These are phyloP conservation scores for Acanthamoeba lenticulata DNA, from an alignment of 208 protist species.

Conservation along the genomic window DNA sequence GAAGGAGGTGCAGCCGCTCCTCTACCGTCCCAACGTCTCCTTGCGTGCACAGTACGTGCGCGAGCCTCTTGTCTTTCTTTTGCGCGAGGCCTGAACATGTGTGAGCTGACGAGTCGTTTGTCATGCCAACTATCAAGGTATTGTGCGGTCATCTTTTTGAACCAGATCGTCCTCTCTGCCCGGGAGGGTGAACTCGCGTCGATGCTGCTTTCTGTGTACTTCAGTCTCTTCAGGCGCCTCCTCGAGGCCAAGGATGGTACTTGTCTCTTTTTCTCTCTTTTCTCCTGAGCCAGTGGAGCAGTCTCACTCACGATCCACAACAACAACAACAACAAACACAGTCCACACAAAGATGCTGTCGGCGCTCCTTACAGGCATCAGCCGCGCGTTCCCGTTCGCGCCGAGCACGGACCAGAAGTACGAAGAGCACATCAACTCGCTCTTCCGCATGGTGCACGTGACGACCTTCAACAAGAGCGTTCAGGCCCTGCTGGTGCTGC, in stretches of 20 bases:
- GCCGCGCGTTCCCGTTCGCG: conserved; percentile 78
- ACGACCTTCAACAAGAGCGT: conserved; percentile 73
- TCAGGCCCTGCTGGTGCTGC: conserved; percentile 79
- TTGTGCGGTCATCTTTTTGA: conserved; percentile 76
- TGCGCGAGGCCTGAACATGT: too few relatives aligned
- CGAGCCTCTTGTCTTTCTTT: neutral
- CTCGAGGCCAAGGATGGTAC: neutral
- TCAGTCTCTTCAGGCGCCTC: conserved; percentile 72
- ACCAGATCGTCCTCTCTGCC: conserved; percentile 74
- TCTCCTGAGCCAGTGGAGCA: too few relatives aligned
- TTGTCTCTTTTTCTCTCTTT: too few relatives aligned
- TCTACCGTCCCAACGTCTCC: conserved; percentile 76
- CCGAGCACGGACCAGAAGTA: conserved; percentile 50
- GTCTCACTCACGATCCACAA: too few relatives aligned
- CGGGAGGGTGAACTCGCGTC: conserved; percentile 55
- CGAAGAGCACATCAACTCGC: conserved; percentile 70
- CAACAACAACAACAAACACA: too few relatives aligned
- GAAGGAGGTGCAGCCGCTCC: conserved; percentile 72
- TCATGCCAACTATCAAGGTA: too few relatives aligned
- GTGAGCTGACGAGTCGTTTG: too few relatives aligned
- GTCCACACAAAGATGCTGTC: conserved; percentile 67
- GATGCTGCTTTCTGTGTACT: conserved; percentile 75
- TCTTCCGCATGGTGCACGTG: conserved; percentile 76
- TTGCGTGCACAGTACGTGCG: conserved; percentile 75
- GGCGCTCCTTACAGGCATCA: conserved; percentile 80